These are phyloP conservation scores for Funneliformis geosporum DNA, from an alignment of 192 early-diverging fungal genomes.

Conservation along the genomic window DNA sequence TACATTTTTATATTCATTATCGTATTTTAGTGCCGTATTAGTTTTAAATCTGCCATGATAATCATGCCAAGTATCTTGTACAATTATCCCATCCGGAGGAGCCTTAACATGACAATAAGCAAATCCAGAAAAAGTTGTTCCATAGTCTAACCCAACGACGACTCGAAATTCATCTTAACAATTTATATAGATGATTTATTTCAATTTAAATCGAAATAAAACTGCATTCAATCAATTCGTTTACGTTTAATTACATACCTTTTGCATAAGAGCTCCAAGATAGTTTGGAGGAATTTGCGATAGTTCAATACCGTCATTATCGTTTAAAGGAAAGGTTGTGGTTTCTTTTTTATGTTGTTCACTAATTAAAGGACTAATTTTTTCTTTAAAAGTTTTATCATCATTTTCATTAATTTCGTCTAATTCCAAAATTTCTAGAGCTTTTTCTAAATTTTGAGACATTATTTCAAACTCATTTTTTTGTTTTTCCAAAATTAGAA, in stretches of 20 bases:
- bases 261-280: neutral
- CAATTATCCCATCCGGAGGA: neutral
- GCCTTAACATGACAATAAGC: neutral
- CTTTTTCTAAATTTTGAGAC: too few species aligned
- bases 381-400: neutral
- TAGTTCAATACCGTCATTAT: neutral
- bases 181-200: too few species aligned
- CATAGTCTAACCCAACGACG: neutral
- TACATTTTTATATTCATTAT: neutral
- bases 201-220: neutral
- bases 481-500: too few species aligned
- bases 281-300: neutral
- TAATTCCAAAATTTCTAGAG: too few species aligned
- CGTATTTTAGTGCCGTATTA: neutral
- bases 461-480: too few species aligned
- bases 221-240: neutral
- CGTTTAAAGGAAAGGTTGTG: neutral
- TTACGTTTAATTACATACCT: neutral
- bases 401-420: too few species aligned
- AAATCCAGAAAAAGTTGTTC: neutral
- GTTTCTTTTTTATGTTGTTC: neutral
- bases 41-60: neutral
- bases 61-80: neutral
- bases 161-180: neutral
- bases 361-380: too few species aligned